Evolutionary conservation across 495 filamentous ascomycete species (phyloP), one percentile per base, ranked within the genome.

Genomic region (Terfezia boudieri): DNA sequence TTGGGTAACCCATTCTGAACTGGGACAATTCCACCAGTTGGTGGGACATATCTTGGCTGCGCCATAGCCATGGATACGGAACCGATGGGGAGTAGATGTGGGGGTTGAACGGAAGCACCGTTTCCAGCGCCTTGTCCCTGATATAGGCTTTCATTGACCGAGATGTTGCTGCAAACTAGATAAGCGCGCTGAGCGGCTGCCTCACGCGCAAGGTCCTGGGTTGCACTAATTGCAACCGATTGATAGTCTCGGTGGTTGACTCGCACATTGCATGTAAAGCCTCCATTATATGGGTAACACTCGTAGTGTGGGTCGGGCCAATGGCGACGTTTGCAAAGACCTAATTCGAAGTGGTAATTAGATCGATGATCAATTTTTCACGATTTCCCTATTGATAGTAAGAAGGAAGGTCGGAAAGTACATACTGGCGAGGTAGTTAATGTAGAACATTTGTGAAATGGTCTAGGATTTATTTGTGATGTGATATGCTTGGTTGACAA

Each of bases 111-210:
- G 46, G 50, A 36, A 32, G 53, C 49, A 38, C 54, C 54, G 14
- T 53, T 60, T 50, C 58, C 58, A 41, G 60, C 26, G 51, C 49
- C 59, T 59, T 61, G 57, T 12, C 37, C 43, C 14, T n/a, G 49
- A 32, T 51, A 51, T 12, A 51, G 92, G 69, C 89, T 89, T 62
- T 93, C 90, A 68, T 94, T 96, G 67, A 94, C 81, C 57, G 89
- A 95, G 72, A 98, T 95, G 71, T 94, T 94, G 66, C 89, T 83
- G 73, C 90, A 98, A 57, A 96, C 89, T 73, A 94, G 83, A 70
- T 94, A 98, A 56, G 90, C 90, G 58, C 85, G 81, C 81, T 90
- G 94, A 57, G 90, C 90, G 53, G 90, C 90, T 64, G 86, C 88
- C 70, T 98, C 88, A 63, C 84, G 82, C 52, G 90, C 90, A 60